Evolutionary conservation across 2,329 filamentous ascomycete species (phyloP).

Genomic region (Pseudogymnoascus sp.): DNA sequence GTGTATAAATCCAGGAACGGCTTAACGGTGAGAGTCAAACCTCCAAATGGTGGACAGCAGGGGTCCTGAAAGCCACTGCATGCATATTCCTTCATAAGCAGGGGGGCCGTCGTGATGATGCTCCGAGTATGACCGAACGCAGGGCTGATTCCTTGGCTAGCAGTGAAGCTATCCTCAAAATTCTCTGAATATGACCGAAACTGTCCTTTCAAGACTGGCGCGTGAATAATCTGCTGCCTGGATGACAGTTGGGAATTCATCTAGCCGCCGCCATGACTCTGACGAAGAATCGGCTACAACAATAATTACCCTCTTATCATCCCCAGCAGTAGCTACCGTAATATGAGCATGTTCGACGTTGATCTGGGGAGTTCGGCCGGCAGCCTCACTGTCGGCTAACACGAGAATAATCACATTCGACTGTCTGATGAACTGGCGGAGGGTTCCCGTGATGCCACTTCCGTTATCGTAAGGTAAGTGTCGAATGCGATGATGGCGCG

Average conservation of each 20-base stretch:
- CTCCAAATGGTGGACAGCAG: not conserved
- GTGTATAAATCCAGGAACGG: not conserved
- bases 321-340: constrained; percentile 29
- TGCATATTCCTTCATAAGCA: not conserved
- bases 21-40: not conserved
- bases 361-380: not conserved
- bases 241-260: constrained; percentile 44
- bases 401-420: constrained; percentile 39
- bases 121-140: not conserved
- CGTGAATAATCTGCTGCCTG: constrained; percentile 43
- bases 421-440: constrained; percentile 28
- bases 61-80: not conserved
- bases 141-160: not conserved
- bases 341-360: constrained; percentile 16
- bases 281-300: constrained; percentile 33
- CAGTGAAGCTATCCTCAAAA: not conserved
- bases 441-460: constrained; percentile 42
- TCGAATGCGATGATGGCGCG: constrained; percentile 52
- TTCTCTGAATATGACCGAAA: constrained; percentile 45
- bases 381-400: constrained; percentile 35
- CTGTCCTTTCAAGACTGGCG: constrained; percentile 42
- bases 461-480: constrained; percentile 58
- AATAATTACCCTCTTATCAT: constrained; percentile 44
- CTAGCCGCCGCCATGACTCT: not conserved
- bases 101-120: not conserved